Base-by-base conservation (phyloP, 2,329 filamentous ascomycete genomes). In the Juglanconis sp. region DNA sequence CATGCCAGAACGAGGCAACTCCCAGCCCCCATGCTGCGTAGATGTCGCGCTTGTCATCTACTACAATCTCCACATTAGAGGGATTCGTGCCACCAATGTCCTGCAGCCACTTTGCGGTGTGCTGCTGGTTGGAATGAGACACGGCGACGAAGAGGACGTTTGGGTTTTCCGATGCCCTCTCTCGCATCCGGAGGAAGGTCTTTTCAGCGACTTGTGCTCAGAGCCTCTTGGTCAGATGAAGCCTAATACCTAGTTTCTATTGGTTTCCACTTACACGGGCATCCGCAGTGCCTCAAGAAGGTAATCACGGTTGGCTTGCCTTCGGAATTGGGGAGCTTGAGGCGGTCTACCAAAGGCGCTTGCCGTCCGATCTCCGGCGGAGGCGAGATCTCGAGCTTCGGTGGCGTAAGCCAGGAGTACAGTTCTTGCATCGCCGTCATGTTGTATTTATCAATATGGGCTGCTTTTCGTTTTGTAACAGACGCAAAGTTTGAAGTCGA, bases 251-350 rank as follows among this genome's bases (percentile, higher is more conserved):
- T 34, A 15, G 6, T 49, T 35, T 13, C 11, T 46, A n/a, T 48
- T n/a, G 24, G 24, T 24, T 6, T 40, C 24, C 17, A 72, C 81
- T 69, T 80, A 88, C 88, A 90, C 8, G 88, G 88, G 74, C 88
- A 90, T 36, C 88, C 89, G 69, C 88, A 91, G 70, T 91, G 88
- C 35, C 89, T 79, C 5, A 92, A 77, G 68, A 92, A 92, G 13
- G 84, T 80, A 24, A 92, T 73, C 1, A 92, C 69, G 0, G 81
- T 83, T 0, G 85, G 84, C 66, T 82, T 85, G 30, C 75, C 73
- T 42, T 77, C 72, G 1, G 82, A 80, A 13, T 89, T 71, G 5
- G 69, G 68, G 4, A 90, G 73, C 3, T 8, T 38, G 44, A 56
- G 53, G 61, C 79, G 77, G 32, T 76, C 65, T 30, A 82, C 78